Percentiles rank a stretch among this genome's conserved stretches.
phyloP scores from a whole-genome alignment of 2,329 filamentous ascomycete species.

The Penicillium sp. region DNA sequence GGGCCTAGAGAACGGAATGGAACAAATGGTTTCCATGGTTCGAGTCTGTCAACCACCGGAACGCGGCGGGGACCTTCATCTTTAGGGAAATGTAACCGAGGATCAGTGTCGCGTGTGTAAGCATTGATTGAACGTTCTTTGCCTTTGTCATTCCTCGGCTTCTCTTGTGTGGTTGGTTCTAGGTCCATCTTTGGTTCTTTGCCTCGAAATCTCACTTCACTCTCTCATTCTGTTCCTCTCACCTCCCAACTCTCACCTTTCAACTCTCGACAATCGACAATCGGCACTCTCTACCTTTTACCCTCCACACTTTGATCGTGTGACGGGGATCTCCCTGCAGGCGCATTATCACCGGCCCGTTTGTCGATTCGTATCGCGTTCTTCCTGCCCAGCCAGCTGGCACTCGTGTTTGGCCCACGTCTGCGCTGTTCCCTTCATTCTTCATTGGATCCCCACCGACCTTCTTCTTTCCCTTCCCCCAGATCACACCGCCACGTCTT shows the following conservation, averaged over 20 bases:
- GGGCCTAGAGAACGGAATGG: neutral
- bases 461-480: constrained; percentile 8
- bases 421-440: constrained; percentile 9
- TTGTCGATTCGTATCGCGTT: constrained; percentile 17
- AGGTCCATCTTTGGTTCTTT: constrained; percentile 1
- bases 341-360: constrained; percentile 18
- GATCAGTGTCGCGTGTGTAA: constrained; percentile 17
- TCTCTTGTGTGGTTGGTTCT: neutral
- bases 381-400: constrained; percentile 24
- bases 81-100: constrained; percentile 1
- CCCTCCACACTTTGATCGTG: neutral
- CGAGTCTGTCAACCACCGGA: constrained; percentile 19
- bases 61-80: constrained; percentile 12
- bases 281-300: neutral
- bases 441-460: neutral
- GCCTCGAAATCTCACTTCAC: neutral
- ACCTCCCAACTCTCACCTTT: neutral
- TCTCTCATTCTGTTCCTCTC: neutral
- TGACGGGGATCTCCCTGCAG: constrained; percentile 18
- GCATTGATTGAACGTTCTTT: too few species aligned
- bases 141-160: neutral
- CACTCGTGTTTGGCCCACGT: constrained; percentile 19
- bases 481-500: constrained; percentile 19
- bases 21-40: constrained; percentile 5
- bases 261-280: neutral